These are phyloP conservation scores for Pichia scutulata DNA, from an alignment of 805 yeast genomes.

Conservation along the genomic window DNA sequence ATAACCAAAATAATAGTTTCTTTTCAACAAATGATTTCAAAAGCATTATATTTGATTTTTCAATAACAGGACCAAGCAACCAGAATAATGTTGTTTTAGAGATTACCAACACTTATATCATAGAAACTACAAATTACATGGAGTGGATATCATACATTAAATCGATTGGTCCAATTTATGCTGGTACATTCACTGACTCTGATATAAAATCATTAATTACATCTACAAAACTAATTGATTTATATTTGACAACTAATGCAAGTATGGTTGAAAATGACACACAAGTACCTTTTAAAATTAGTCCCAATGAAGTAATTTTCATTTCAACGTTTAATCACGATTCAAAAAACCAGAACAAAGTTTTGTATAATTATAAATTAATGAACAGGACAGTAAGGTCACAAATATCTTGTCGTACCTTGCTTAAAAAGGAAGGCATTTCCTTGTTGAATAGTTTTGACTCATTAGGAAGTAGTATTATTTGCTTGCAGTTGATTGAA, in stretches of 20 bases:
- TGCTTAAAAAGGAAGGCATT: slow-evolving; percentile 14
- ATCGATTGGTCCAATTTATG: slow-evolving; percentile 43
- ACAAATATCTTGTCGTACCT: background rate
- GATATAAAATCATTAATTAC: slow-evolving; percentile 30
- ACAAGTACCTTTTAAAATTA: background rate
- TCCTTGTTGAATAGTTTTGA: slow-evolving; percentile 22
- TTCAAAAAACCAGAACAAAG: background rate
- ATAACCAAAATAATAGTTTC: background rate
- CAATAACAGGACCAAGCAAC: slow-evolving; percentile 18
- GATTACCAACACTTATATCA: slow-evolving; percentile 30
- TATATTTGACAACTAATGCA: background rate
- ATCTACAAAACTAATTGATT: background rate
- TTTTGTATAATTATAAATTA: background rate
- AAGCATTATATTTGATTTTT: background rate
- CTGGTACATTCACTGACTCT: slow-evolving; percentile 35
- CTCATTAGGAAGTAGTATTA: slow-evolving; percentile 45
- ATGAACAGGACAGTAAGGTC: background rate
- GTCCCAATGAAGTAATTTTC: background rate
- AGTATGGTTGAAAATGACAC: background rate
- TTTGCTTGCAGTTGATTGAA: slow-evolving; percentile 41
- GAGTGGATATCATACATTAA: slow-evolving; percentile 48
- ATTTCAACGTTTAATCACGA: background rate
- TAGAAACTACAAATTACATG: slow-evolving; percentile 30
- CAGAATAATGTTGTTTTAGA: slow-evolving; percentile 21
- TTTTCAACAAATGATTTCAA: background rate